Evolutionary conservation across 2,329 filamentous ascomycete species (phyloP).

Genomic region (Claviceps sp.): DNA sequence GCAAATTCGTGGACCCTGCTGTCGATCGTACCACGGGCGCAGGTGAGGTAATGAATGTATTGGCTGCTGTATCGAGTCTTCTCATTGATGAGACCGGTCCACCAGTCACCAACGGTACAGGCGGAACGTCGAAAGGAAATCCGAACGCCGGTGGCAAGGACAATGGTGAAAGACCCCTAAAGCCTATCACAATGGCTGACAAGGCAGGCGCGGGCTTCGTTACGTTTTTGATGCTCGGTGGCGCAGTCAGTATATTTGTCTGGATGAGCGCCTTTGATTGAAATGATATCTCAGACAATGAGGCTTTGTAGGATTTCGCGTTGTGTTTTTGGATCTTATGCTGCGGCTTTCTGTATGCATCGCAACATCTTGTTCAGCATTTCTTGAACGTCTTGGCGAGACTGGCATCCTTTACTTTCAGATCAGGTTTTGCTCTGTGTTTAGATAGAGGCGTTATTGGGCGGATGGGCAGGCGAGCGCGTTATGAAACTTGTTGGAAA

Average conservation of each 20-base stretch:
- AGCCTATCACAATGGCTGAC: conserved; percentile 29
- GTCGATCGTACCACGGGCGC: conserved; percentile 42
- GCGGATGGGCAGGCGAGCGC: no score
- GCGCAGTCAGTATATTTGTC: conserved; percentile 29
- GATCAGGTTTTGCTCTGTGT: neutral
- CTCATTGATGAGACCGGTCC: conserved; percentile 27
- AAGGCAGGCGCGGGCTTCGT: conserved; percentile 35
- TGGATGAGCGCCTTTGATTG: conserved; percentile 34
- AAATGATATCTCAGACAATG: neutral
- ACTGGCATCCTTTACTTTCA: neutral
- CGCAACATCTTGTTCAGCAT: neutral
- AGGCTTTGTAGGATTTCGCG: neutral
- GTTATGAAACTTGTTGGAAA: no score
- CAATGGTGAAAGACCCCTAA: conserved; percentile 12
- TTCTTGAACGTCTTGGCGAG: neutral
- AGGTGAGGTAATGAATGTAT: conserved; percentile 45
- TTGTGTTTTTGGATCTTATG: neutral
- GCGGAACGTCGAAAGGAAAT: conserved; percentile 35
- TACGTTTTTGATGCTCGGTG: conserved; percentile 29
- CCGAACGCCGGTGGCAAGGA: conserved; percentile 25
- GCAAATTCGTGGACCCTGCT: conserved; percentile 30
- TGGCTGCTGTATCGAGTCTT: conserved; percentile 39
- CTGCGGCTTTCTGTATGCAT: neutral
- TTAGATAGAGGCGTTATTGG: neutral
- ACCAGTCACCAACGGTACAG: conserved; percentile 32